These are phyloP conservation scores for Fusarium sp. DNA, from an alignment of 2,329 filamentous ascomycete genomes.

Conservation along the genomic window DNA sequence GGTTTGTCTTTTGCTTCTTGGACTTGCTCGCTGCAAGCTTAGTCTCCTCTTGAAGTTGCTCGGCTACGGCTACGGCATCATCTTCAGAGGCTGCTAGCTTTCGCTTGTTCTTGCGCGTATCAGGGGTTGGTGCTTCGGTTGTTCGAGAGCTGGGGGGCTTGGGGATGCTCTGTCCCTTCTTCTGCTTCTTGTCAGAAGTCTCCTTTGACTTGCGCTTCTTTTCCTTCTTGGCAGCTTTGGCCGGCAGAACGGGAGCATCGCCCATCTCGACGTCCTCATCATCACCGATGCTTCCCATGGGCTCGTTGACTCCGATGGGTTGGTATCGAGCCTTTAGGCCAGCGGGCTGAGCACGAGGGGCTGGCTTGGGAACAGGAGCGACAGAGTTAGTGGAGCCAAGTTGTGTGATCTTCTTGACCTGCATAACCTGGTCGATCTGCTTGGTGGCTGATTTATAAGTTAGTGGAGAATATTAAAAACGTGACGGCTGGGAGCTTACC, in stretches of 20 bases:
- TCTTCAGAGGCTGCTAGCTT: constrained; percentile 52
- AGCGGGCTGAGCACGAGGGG: constrained; percentile 71
- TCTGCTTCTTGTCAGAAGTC: constrained; percentile 45
- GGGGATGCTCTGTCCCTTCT: constrained; percentile 30
- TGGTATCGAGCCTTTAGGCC: constrained; percentile 74
- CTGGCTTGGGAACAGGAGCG: constrained; percentile 60
- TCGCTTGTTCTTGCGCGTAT: constrained; percentile 50
- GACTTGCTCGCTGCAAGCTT: constrained; percentile 53
- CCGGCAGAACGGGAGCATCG: constrained; percentile 47
- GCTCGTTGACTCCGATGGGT: constrained; percentile 66
- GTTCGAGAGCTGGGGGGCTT: constrained; percentile 27
- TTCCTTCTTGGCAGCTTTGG: constrained; percentile 46
- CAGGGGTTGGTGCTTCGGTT: constrained; percentile 29
- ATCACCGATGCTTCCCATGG: constrained; percentile 54
- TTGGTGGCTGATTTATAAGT: constrained; percentile 43
- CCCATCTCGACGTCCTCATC: constrained; percentile 59
- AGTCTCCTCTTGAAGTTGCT: constrained; percentile 49
- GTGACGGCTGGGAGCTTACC: constrained; percentile 53
- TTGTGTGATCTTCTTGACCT: constrained; percentile 70
- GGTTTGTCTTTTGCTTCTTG: constrained; percentile 52
- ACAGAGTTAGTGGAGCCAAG: constrained; percentile 55
- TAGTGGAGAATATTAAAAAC: constrained; percentile 9
- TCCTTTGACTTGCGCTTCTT: constrained; percentile 47
- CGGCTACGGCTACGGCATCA: constrained; percentile 48
- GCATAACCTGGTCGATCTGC: constrained; percentile 67